These are phyloP conservation scores for Rubia tinctorum DNA, from an alignment of 305 asterid genomes.

Conservation along the genomic window DNA sequence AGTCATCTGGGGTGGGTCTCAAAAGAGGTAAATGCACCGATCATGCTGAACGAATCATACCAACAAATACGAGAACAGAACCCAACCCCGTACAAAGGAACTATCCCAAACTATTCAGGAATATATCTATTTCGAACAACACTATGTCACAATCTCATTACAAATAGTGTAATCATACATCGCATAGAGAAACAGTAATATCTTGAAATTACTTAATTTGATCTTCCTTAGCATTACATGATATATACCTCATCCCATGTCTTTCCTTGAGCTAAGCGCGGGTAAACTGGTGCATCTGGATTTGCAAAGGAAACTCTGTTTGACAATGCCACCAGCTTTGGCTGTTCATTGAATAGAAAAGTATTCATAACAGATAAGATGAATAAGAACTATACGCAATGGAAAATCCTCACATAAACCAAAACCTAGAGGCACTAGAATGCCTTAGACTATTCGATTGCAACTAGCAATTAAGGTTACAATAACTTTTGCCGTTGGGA, in stretches of 20 bases:
- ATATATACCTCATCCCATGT: slow-evolving; percentile 80
- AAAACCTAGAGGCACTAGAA: not conserved
- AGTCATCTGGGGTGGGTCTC: slow-evolving; percentile 56
- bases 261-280: slow-evolving; percentile 94
- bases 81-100: not conserved
- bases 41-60: not conserved
- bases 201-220: not conserved
- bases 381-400: not conserved
- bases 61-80: not conserved
- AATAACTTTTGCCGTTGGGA: not conserved
- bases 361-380: not conserved
- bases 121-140: not conserved
- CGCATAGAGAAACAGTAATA: not conserved
- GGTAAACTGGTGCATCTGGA: slow-evolving; percentile 90
- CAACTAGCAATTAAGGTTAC: not conserved
- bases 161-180: not conserved
- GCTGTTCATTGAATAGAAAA: slow-evolving; percentile 39
- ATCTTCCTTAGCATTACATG: not conserved
- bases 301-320: slow-evolving; percentile 56
- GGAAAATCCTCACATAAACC: not conserved
- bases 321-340: slow-evolving; percentile 78
- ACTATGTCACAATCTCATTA: not conserved
- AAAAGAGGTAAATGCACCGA: not conserved
- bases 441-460: not conserved
- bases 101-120: not conserved